Conservation (phyloP, 192 early-diverging fungal species). For the Rhizophlyctis rosea region DNA sequence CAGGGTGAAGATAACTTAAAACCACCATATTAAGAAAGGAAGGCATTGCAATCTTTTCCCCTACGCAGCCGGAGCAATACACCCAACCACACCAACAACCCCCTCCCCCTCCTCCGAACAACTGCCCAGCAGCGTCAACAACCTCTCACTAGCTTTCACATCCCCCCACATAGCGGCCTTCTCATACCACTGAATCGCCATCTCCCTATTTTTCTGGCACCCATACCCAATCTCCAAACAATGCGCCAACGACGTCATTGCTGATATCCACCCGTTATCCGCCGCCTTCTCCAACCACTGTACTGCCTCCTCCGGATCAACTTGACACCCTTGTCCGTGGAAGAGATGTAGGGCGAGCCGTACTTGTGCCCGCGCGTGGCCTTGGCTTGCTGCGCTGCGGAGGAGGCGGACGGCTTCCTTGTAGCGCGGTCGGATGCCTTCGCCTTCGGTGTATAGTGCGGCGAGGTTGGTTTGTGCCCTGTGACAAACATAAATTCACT, state of each 20-base stretch:
- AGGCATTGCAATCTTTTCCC: too few relatives aligned
- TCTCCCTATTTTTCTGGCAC: slow-evolving; percentile 17
- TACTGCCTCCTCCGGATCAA: slow-evolving; percentile 36
- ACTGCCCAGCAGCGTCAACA: slow-evolving; percentile 32
- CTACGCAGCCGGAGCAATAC: too few relatives aligned
- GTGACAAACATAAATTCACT: not conserved
- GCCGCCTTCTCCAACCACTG: slow-evolving; percentile 57
- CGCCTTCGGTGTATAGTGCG: slow-evolving; percentile 49
- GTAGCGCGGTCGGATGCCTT: slow-evolving; percentile 53
- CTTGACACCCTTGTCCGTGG: slow-evolving; percentile 31
- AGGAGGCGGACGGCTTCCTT: slow-evolving; percentile 65
- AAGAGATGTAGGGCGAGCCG: slow-evolving; percentile 36
- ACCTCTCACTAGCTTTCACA: slow-evolving; percentile 30
- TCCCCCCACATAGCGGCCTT: slow-evolving; percentile 47
- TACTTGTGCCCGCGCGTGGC: slow-evolving; percentile 46
- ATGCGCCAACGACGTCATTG: slow-evolving; percentile 38
- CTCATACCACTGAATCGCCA: slow-evolving; percentile 44
- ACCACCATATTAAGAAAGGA: too few relatives aligned
- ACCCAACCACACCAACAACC: too few relatives aligned
- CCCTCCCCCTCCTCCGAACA: too few relatives aligned
- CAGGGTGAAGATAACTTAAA: too few relatives aligned
- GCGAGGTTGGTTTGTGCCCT: slow-evolving; percentile 51
- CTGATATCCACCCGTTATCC: slow-evolving; percentile 29
- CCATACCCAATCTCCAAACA: slow-evolving; percentile 41
- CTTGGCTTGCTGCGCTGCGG: slow-evolving; percentile 57